Evolutionary conservation across 176 grass and related monocot species (phyloP).

Genomic region (Neostapfia colusana): DNA sequence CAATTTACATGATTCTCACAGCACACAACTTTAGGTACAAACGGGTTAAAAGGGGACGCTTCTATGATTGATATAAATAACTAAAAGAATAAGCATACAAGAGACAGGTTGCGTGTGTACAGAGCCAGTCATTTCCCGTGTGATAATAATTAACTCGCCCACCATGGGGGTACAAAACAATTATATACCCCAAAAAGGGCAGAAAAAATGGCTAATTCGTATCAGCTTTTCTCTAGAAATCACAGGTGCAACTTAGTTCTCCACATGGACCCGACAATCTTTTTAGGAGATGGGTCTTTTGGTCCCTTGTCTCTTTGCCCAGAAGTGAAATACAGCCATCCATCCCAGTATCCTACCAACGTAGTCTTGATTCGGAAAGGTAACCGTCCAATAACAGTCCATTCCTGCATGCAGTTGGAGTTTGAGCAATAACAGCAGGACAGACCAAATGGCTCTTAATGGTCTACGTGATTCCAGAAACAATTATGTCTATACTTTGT

Average conservation of each 20-base stretch:
- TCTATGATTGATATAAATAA: constrained; percentile 1
- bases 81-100: constrained; percentile 25
- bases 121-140: constrained; percentile 13
- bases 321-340: constrained; percentile 93
- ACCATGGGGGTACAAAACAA: neutral
- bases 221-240: constrained; percentile 31
- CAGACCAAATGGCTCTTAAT: neutral
- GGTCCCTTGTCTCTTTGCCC: constrained; percentile 91
- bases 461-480: neutral
- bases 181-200: constrained; percentile 11
- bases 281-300: constrained; percentile 77
- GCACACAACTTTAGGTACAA: constrained; percentile 19
- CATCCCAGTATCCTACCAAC: constrained; percentile 86
- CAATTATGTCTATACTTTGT: neutral
- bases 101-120: constrained; percentile 22
- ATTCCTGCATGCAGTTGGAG: constrained; percentile 61
- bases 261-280: constrained; percentile 78
- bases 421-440: constrained; percentile 19
- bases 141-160: constrained; percentile 15
- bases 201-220: constrained; percentile 30
- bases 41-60: constrained; percentile 6
- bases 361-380: constrained; percentile 99
- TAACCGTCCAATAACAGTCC: constrained; percentile 77
- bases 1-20: neutral
- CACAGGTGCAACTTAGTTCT: constrained; percentile 76